Evolutionary conservation across 176 grass and related monocot species (phyloP).

Genomic region (Otatea glauca): DNA sequence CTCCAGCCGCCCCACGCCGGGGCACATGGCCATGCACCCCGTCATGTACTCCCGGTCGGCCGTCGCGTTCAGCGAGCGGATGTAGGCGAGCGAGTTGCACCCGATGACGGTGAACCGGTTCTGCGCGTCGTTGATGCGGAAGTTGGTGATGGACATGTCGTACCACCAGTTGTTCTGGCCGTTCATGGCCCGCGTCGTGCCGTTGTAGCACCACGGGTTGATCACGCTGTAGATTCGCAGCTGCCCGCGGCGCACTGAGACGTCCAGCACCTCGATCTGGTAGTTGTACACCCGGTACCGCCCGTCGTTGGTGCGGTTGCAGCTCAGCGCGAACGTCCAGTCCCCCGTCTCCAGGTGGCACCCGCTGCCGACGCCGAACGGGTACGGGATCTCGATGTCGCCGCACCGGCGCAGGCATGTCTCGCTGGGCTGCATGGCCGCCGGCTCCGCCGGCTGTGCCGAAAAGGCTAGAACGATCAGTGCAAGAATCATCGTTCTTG

Average conservation of each 20-base stretch:
- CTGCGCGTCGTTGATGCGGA: conserved; percentile 57
- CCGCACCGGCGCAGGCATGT: conserved; percentile 60
- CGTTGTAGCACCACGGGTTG: conserved; percentile 60
- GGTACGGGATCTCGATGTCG: conserved; percentile 68
- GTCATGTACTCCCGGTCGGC: conserved; percentile 43
- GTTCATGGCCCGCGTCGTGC: conserved; percentile 23
- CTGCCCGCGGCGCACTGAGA: conserved; percentile 45
- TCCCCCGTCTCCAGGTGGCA: conserved; percentile 62
- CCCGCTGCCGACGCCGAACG: conserved; percentile 66
- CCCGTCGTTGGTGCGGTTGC: conserved; percentile 29
- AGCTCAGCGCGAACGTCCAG: conserved; percentile 58
- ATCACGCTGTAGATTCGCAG: conserved; percentile 51
- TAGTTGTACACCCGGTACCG: conserved; percentile 46
- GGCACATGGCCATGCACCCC: conserved; percentile 63
- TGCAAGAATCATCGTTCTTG: neutral
- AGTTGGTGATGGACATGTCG: conserved; percentile 54
- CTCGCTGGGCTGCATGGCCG: conserved; percentile 39
- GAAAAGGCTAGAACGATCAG: neutral
- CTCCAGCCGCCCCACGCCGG: neutral
- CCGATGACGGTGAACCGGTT: conserved; percentile 79
- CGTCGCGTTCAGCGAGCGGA: conserved; percentile 26
- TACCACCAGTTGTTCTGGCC: conserved; percentile 41
- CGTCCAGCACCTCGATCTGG: conserved; percentile 56
- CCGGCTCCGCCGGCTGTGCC: neutral
- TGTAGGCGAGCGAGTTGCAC: conserved; percentile 68